These are phyloP conservation scores for Camellia sinensis DNA, from an alignment of 148 eudicot genomes.

Conservation along the genomic window DNA sequence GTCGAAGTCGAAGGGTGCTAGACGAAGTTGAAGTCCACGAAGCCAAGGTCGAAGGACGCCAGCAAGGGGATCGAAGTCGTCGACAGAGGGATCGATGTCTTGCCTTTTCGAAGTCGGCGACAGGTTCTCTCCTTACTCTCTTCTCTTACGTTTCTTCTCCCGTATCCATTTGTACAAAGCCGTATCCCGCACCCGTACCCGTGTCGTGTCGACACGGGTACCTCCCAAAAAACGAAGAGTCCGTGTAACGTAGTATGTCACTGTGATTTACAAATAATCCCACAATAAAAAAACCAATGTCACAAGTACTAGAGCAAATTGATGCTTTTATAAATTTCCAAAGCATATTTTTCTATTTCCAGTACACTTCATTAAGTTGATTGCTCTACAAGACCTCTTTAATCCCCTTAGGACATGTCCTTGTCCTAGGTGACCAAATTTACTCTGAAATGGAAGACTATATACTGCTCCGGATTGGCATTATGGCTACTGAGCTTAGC, in stretches of 20 bases:
- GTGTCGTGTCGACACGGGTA: too few species aligned
- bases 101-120: too few species aligned
- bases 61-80: too few species aligned
- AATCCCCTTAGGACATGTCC: not conserved
- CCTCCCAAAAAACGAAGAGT: not conserved
- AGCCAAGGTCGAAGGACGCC: too few species aligned
- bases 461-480: not conserved
- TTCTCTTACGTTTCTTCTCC: too few species aligned
- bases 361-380: not conserved
- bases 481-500: not conserved
- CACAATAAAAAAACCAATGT: not conserved
- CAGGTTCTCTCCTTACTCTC: too few species aligned
- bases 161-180: too few species aligned
- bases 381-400: not conserved
- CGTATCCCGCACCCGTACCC: too few species aligned
- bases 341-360: not conserved
- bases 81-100: too few species aligned
- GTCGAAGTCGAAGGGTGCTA: too few species aligned
- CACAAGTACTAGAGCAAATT: not conserved
- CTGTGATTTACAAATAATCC: not conserved
- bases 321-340: not conserved
- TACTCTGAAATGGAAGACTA: not conserved
- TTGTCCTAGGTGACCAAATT: not conserved
- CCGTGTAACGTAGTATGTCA: not conserved
- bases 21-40: too few species aligned